These are phyloP conservation scores for Sphagnum magellanicum DNA, from an alignment of 228 moss, liverwort and hornwort species.

Conservation along the genomic window DNA sequence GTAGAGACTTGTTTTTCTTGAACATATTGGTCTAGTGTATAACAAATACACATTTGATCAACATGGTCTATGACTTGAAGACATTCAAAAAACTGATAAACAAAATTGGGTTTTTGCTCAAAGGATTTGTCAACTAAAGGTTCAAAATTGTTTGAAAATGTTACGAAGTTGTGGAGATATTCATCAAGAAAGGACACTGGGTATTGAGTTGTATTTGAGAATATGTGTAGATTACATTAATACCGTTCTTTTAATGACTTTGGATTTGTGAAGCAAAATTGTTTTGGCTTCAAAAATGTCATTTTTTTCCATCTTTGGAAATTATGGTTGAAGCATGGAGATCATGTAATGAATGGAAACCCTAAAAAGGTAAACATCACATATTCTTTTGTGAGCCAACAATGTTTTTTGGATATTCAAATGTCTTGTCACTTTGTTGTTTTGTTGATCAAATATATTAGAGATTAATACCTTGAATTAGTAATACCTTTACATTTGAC, in stretches of 20 bases:
- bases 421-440: conserved; percentile 13
- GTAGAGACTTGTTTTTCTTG: background rate
- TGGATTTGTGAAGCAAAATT: background rate
- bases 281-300: background rate
- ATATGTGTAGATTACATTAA: background rate
- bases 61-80: background rate
- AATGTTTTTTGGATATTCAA: conserved; percentile 4
- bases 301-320: background rate
- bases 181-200: conserved; percentile 6
- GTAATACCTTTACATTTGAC: background rate
- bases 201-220: background rate
- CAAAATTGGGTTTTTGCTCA: background rate
- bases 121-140: background rate
- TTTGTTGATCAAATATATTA: background rate
- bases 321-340: background rate
- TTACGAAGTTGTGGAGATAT: background rate
- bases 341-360: background rate
- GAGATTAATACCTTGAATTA: background rate
- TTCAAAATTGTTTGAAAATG: background rate
- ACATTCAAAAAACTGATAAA: background rate
- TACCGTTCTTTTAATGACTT: background rate
- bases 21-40: background rate
- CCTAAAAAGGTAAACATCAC: background rate
- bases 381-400: background rate
- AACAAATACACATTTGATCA: background rate